These are phyloP conservation scores for Butyriboletus loyo DNA, from an alignment of 768 basidiomycete species.

Conservation along the genomic window DNA sequence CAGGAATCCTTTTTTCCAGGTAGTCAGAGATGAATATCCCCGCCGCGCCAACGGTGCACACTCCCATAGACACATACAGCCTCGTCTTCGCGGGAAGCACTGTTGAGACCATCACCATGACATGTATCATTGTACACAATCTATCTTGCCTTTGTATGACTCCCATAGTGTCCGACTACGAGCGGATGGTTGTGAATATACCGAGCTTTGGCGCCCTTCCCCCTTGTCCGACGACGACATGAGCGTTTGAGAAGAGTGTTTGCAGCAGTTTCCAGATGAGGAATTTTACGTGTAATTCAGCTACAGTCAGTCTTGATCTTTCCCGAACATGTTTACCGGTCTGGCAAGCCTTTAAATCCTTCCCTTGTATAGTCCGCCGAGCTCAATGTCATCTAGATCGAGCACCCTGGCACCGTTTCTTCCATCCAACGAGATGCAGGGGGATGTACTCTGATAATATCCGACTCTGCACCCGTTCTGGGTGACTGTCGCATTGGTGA, in stretches of 20 bases:
- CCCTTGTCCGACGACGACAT: conserved; percentile 15
- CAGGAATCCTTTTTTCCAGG: conserved; percentile 43
- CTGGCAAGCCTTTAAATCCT: conserved; percentile 47
- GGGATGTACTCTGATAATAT: conserved; percentile 82
- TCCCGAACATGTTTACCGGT: conserved; percentile 67
- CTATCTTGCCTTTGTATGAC: conserved; percentile 40
- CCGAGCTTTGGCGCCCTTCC: not conserved
- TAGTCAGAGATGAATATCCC: conserved; percentile 51
- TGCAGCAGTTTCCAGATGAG: conserved; percentile 2
- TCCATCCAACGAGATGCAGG: conserved; percentile 60
- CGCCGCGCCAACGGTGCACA: conserved; percentile 44
- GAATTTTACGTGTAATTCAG: not conserved
- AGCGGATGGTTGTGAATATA: conserved; percentile 5
- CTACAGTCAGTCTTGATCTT: not conserved
- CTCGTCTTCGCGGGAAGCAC: conserved; percentile 55
- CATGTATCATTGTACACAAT: conserved; percentile 2
- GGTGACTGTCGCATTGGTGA: conserved; percentile 91
- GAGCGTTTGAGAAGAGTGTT: conserved; percentile 1
- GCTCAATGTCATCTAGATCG: conserved; percentile 55
- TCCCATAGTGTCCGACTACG: conserved; percentile 36
- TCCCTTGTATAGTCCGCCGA: not conserved
- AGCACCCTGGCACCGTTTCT: conserved; percentile 79
- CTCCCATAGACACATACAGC: conserved; percentile 46
- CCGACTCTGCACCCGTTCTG: conserved; percentile 67
- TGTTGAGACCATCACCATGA: conserved; percentile 25